Evolutionary conservation across 495 filamentous ascomycete species (phyloP).

Genomic region (Aspergillus carlsbadensis): DNA sequence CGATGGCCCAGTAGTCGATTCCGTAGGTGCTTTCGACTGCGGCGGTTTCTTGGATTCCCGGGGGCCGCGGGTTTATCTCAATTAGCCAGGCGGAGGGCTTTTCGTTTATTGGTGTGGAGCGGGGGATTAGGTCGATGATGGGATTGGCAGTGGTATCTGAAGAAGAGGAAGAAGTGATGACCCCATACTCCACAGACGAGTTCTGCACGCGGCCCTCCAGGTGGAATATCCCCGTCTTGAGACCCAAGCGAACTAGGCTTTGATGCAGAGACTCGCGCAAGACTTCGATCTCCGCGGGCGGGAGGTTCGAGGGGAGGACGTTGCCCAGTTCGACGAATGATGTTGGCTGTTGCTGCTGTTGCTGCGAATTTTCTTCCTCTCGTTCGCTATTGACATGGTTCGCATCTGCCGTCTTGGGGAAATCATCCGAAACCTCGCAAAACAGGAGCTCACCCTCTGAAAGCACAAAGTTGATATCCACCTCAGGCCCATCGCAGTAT

Average conservation of each 20-base stretch:
- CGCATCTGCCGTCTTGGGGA: constrained; percentile 46
- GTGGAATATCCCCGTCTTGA: constrained; percentile 36
- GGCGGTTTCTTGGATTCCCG: constrained; percentile 16
- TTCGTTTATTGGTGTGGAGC: too few species aligned
- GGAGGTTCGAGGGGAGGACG: constrained; percentile 2
- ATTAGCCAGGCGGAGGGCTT: constrained; percentile 8
- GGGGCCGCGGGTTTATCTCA: constrained; percentile 10
- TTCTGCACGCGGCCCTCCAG: constrained; percentile 33
- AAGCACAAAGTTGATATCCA: constrained; percentile 53
- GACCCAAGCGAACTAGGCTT: constrained; percentile 18
- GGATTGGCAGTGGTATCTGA: neutral
- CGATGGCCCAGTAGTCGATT: constrained; percentile 37
- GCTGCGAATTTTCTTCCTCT: neutral
- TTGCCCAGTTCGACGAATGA: neutral
- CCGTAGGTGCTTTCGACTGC: constrained; percentile 35
- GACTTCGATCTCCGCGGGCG: neutral
- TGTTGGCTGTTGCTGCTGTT: too few species aligned
- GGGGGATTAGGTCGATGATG: too few species aligned
- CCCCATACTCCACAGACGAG: constrained; percentile 26
- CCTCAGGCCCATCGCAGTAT: constrained; percentile 46
- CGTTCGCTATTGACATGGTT: neutral
- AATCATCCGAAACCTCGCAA: constrained; percentile 51
- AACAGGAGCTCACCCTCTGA: constrained; percentile 50
- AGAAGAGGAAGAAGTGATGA: neutral
- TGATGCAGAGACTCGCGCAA: too few species aligned